Conservation (phyloP, 177 flowering plant species). For the Vitis hybrid region DNA sequence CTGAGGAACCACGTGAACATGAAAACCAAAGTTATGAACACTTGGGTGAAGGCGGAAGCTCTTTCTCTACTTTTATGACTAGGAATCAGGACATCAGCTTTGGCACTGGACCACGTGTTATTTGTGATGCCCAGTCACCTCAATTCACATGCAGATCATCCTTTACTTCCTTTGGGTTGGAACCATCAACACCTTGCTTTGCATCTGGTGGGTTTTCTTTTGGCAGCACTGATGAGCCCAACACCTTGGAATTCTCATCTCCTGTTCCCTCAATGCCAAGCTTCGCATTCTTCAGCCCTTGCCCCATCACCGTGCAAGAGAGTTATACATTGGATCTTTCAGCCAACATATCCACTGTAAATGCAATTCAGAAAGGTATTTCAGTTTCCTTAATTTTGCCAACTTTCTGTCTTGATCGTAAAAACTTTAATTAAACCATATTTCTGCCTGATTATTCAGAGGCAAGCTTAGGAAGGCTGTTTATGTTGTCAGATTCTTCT, state of each 20-base stretch:
- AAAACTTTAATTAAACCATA: not conserved
- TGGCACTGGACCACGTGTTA: slow-evolving; percentile 37
- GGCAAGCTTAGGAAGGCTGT: slow-evolving; percentile 30
- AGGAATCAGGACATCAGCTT: slow-evolving; percentile 64
- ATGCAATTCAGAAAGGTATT: slow-evolving; percentile 42
- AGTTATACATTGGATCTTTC: slow-evolving; percentile 21
- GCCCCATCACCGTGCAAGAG: slow-evolving; percentile 28
- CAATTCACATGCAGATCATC: slow-evolving; percentile 69
- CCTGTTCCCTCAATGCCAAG: slow-evolving; percentile 64
- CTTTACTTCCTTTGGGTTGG: slow-evolving; percentile 58
- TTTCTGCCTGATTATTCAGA: slow-evolving; percentile 32
- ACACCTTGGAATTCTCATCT: slow-evolving; percentile 35
- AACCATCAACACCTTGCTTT: slow-evolving; percentile 33
- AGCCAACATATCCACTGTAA: slow-evolving; percentile 16
- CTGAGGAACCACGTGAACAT: slow-evolving; percentile 14
- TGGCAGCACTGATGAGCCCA: slow-evolving; percentile 35
- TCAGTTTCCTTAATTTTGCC: not conserved
- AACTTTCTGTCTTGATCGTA: not conserved
- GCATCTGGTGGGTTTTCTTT: slow-evolving; percentile 60
- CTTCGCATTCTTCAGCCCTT: slow-evolving; percentile 62
- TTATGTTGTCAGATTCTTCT: slow-evolving; percentile 25
- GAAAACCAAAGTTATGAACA: slow-evolving; percentile 16
- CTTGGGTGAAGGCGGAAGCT: slow-evolving; percentile 23
- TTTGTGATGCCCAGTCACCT: slow-evolving; percentile 44
- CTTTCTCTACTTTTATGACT: slow-evolving; percentile 35